Evolutionary conservation across 192 early-diverging fungal genomes (phyloP).

Genomic region (Coemansia sp.): DNA sequence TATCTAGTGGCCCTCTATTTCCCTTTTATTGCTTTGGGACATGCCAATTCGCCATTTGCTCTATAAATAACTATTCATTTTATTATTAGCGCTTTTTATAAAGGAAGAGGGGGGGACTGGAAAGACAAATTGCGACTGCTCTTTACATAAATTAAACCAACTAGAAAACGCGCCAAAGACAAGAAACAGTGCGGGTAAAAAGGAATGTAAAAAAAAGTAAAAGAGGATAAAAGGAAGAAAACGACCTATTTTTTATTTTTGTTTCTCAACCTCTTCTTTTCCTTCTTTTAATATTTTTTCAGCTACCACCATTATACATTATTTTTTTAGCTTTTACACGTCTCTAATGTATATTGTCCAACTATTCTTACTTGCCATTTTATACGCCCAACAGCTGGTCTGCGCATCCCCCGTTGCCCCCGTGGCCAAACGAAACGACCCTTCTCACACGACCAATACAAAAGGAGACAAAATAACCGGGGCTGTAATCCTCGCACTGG

Average conservation of each 20-base stretch:
- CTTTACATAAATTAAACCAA: too few relatives aligned
- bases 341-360: not conserved
- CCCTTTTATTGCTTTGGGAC: not conserved
- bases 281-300: too few relatives aligned
- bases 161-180: too few relatives aligned
- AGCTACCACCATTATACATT: too few relatives aligned
- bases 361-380: not conserved
- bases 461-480: constrained; percentile 8
- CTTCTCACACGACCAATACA: not conserved
- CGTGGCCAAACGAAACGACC: not conserved
- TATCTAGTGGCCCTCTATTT: too few relatives aligned
- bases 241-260: not conserved
- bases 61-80: constrained; percentile 4
- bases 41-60: too few relatives aligned
- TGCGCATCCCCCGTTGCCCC: not conserved
- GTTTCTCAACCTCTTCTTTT: not conserved
- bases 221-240: not conserved
- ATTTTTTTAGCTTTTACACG: not conserved
- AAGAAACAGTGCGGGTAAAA: too few relatives aligned
- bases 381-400: not conserved
- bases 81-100: too few relatives aligned
- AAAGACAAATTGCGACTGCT: too few relatives aligned
- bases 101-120: too few relatives aligned
- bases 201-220: too few relatives aligned
- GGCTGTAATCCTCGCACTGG: not conserved